Evolutionary conservation across 2,329 filamentous ascomycete species (phyloP).

Genomic region (Xylaria sp.): DNA sequence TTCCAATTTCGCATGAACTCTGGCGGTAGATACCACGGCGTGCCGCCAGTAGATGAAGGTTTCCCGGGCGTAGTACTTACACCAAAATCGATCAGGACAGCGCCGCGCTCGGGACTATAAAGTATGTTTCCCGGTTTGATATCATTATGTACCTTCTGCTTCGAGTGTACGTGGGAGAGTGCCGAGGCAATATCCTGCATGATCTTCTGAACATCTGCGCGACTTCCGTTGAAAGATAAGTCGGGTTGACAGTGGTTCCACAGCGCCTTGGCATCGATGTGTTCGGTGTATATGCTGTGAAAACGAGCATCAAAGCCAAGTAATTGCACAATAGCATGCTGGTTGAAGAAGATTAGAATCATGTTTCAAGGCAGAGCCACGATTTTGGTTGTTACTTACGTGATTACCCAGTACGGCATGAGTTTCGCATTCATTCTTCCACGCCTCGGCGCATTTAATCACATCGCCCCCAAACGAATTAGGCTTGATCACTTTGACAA

Average conservation of each 20-base stretch:
- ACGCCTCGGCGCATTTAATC: not conserved
- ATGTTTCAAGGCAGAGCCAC: fast-evolving
- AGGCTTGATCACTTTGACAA: slow-evolving; percentile 4
- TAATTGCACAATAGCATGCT: slow-evolving; percentile 9
- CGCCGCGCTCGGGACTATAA: not conserved
- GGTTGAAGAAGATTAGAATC: not conserved
- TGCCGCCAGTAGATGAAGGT: not conserved
- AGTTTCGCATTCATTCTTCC: slow-evolving; percentile 3
- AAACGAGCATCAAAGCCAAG: slow-evolving; percentile 18
- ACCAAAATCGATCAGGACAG: slow-evolving; percentile 18
- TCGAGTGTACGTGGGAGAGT: not conserved
- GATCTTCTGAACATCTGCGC: not conserved
- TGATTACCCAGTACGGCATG: not conserved
- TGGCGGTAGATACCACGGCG: slow-evolving; percentile 20
- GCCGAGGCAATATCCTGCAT: slow-evolving; percentile 14
- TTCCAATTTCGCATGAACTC: not conserved
- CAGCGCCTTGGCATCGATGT: not conserved
- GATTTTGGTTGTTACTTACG: slow-evolving; percentile 5
- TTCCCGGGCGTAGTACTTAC: not conserved
- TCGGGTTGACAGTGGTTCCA: not conserved
- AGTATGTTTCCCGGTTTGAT: slow-evolving; percentile 25
- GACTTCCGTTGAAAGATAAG: not conserved
- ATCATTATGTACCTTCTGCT: slow-evolving; percentile 11
- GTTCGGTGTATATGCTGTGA: slow-evolving; percentile 9
- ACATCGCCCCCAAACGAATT: not conserved